Evolutionary conservation across 208 protist species (phyloP).

Genomic region (Acanthamoeba lenticulata): DNA sequence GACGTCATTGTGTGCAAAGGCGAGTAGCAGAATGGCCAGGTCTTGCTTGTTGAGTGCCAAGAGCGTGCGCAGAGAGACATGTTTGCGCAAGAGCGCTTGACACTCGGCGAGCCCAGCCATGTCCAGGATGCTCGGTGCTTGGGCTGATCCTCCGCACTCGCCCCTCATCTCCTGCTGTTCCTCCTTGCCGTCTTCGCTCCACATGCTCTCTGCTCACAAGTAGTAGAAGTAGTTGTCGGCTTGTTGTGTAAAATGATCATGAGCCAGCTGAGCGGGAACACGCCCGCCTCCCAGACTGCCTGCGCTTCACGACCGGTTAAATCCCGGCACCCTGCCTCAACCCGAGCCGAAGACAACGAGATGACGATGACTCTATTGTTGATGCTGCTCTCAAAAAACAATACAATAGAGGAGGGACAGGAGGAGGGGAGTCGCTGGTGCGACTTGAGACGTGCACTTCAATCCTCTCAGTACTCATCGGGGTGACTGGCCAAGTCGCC

Average conservation of each 20-base stretch:
- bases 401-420: not conserved
- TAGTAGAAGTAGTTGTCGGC: no score
- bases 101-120: not conserved
- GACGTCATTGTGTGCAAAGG: not conserved
- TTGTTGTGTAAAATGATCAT: no score
- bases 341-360: not conserved
- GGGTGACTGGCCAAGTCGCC: constrained; percentile 66
- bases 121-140: not conserved
- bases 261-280: no score
- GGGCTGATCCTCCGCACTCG: not conserved
- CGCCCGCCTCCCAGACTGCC: not conserved
- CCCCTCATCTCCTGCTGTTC: not conserved
- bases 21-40: not conserved
- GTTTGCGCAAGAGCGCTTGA: not conserved
- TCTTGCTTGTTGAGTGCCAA: not conserved
- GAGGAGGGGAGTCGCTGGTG: not conserved
- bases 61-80: not conserved
- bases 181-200: not conserved
- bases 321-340: not conserved
- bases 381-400: not conserved
- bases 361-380: not conserved
- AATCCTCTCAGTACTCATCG: constrained; percentile 53
- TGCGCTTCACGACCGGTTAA: not conserved
- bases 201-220: no score
- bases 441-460: no score